Base-by-base conservation (phyloP, 2,329 filamentous ascomycete genomes). In the Gnomoniopsis smithogilvyi region DNA sequence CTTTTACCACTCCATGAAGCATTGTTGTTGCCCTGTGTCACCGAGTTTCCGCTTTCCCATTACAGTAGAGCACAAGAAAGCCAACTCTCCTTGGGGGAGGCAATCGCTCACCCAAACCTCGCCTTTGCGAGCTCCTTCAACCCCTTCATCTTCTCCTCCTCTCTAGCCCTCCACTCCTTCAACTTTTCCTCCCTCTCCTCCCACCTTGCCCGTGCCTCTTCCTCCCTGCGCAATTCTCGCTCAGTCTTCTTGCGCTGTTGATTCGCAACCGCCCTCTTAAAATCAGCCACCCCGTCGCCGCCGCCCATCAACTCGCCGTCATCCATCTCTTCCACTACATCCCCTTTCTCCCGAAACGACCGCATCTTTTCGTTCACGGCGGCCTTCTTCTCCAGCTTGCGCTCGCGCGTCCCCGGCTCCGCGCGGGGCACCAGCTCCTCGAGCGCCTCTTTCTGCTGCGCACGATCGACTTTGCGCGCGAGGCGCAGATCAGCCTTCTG, bases 401-500 rank as follows among this genome's bases (percentile, higher is more conserved):
- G 86, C 75, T 96, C 94, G 49, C 87, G 86, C 1, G 90, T 90
- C 0, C 93, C 92, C 0, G 92, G 78, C 61, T 95, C 92, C 0
- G 94, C 91, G 12, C 91, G 90, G 0, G 94, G 93, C 0, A 81
- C 85, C 0, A 97, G 76, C 64, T 97, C 93, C 15, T 97, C 91
- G 0, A 95, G 80, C 0, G 83, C 82, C 56, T 89, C 88, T 63
- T 88, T 89, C 67, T 94, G 89, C 3, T 79, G 67, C 48, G 79
- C 78, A 2, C 88, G 84, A 64, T 95, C 89, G 15, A 77, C 73
- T 63, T 82, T 85, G 56, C 90, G 88, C 6, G 82, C 82, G 17
- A 78, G 76, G 4, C 85, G 85, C 1, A 90, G 76, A 48, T 83
- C 80, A 1, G 80, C 75, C 15, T 76, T 72, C 68, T 72, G 58